Evolutionary conservation across 805 yeast genomes (phyloP).

Genomic region (Helenozyma rhizophorensis): DNA sequence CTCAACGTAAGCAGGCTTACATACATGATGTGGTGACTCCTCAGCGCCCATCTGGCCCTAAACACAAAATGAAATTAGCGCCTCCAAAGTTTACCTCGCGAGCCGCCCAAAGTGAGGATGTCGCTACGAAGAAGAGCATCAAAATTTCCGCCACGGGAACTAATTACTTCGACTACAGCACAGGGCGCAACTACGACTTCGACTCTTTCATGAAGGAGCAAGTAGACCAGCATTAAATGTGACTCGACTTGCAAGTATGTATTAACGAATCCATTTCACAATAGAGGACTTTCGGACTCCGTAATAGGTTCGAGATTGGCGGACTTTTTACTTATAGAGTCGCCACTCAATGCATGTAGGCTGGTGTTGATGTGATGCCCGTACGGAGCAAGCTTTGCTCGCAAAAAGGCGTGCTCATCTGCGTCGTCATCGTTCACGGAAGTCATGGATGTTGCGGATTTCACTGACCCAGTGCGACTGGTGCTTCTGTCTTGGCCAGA

Average conservation of each 20-base stretch:
- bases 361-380: neutral
- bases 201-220: constrained; percentile 33
- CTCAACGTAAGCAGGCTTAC: constrained; percentile 4
- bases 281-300: constrained; percentile 16
- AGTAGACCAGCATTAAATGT: neutral
- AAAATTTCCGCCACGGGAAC: constrained; percentile 16
- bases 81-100: too few species aligned
- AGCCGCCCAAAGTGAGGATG: neutral
- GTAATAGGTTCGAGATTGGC: constrained; percentile 19
- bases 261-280: neutral
- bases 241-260: too few species aligned
- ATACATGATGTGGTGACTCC: too few species aligned
- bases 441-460: constrained; percentile 25
- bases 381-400: neutral
- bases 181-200: constrained; percentile 31
- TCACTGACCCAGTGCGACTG: constrained; percentile 26
- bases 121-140: too few species aligned
- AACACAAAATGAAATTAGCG: too few species aligned
- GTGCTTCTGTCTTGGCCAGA: constrained; percentile 16
- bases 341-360: constrained; percentile 4
- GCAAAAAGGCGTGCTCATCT: constrained; percentile 8
- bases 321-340: constrained; percentile 8
- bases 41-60: too few species aligned
- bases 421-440: constrained; percentile 22
- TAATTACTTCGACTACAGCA: constrained; percentile 33